phyloP scores from a whole-genome alignment of 2,329 filamentous ascomycete genomes.

The Claviceps spartinae region DNA sequence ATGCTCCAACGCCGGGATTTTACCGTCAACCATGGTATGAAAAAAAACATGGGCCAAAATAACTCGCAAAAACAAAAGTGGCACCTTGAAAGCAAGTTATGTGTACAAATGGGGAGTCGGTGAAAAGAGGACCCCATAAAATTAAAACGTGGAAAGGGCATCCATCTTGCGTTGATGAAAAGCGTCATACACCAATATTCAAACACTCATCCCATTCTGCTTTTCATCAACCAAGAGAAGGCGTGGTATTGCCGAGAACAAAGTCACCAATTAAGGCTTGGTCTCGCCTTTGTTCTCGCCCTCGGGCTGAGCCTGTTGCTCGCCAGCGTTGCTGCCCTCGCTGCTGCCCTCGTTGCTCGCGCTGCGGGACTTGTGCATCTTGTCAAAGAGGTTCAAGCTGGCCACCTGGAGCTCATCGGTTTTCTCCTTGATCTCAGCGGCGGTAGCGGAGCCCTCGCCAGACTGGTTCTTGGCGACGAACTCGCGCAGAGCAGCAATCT shows the following conservation, averaged over 20 bases:
- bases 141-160: conserved; percentile 16
- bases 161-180: conserved; percentile 9
- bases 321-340: conserved; percentile 33
- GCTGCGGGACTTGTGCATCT: conserved; percentile 94
- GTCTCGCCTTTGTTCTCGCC: conserved; percentile 66
- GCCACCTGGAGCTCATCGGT: conserved; percentile 94
- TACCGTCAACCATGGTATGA: conserved; percentile 31
- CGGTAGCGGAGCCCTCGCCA: conserved; percentile 73
- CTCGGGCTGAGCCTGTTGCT: conserved; percentile 38
- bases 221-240: neutral
- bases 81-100: conserved; percentile 28
- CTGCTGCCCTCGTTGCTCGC: conserved; percentile 27
- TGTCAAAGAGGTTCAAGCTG: conserved; percentile 93
- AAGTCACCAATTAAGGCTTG: conserved; percentile 43
- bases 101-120: conserved; percentile 28
- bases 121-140: conserved; percentile 19
- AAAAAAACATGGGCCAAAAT: conserved; percentile 30
- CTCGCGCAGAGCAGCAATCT: conserved; percentile 75
- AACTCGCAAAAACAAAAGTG: conserved; percentile 19
- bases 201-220: conserved; percentile 11
- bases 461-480: conserved; percentile 89
- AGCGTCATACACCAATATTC: conserved; percentile 17
- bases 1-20: conserved; percentile 37
- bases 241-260: neutral
- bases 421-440: conserved; percentile 95